phyloP scores from a whole-genome alignment of 78 protist species.

The Anaeramoeba flamelloides region DNA sequence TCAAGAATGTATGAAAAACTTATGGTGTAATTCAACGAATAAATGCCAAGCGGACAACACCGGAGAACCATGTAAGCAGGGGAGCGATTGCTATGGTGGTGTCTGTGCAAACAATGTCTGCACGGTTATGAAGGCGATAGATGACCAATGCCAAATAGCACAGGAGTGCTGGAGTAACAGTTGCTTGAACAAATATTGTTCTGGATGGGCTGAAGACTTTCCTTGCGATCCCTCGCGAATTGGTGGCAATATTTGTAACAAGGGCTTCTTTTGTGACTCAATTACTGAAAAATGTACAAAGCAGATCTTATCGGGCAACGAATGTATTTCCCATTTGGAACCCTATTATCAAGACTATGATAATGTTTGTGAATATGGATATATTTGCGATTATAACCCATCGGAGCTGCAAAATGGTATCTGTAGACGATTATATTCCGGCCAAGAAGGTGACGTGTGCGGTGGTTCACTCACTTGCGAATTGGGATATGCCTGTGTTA shows the following conservation, averaged over 20 bases:
- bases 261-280: neutral
- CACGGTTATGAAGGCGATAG: neutral
- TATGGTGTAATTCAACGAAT: neutral
- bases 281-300: neutral
- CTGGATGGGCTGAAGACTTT: neutral
- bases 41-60: neutral
- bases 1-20: neutral
- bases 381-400: neutral
- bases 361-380: neutral
- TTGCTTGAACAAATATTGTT: neutral
- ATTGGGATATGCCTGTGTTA: neutral
- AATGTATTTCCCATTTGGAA: neutral
- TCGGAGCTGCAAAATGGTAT: neutral
- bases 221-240: neutral
- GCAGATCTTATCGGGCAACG: neutral
- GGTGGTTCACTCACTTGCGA: neutral
- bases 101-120: neutral
- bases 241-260: neutral
- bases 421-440: neutral
- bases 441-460: neutral
- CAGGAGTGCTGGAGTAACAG: neutral
- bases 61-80: neutral
- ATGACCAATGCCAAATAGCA: neutral
- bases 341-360: neutral
- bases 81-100: neutral